Base-by-base conservation (phyloP, 2,329 filamentous ascomycete species). In the Colletotrichum caudatum region DNA sequence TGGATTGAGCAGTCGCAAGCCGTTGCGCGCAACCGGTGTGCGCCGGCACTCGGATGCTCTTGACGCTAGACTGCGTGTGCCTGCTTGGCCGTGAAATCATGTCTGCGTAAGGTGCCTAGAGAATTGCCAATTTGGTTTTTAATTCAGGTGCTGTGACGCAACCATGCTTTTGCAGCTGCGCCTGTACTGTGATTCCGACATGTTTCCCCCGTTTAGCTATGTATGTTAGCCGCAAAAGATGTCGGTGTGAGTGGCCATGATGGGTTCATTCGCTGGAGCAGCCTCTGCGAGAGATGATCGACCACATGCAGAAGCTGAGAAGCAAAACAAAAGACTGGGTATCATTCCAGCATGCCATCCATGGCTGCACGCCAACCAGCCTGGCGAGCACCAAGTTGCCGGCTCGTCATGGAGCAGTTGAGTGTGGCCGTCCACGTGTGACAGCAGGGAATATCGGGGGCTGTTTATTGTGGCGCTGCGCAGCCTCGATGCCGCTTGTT, bases 401-500 rank as follows among this genome's bases (percentile, higher is more conserved):
- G 56, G 59, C 35, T 57, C 54, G 46, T 54, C 46, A 33, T 60
- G n/a, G 51, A 35, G 33, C n/a, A 26, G 33, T 44, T 35, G 33
- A 18, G 48, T 20, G 35, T 44, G 53, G n/a, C 44, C 18, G 29
- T 20, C 39, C 20, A 66, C 26, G 44, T 33, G 46, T 23, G 16
- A 57, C 53, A 33, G 46, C 33, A 41, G 37, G 37, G 12, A 46
- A 51, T 26, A 26, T 56, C 29, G 56, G 54, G 39, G 46, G 35
- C 23, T n/a, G 46, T 51, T 53, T n/a, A 33, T 51, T 53, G 58
- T 63, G 69, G 69, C 59, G 65, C 64, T 64, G 53, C 64, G 65
- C 69, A 71, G 65, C 64, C 69, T 54, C 46, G 23, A 71, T 64
- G 44, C 58, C 37, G 58, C 57, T 46, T 44, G 64, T 63, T 68